phyloP scores from a whole-genome alignment of 73 alveolate genomes.

The Blepharisma japonicum region DNA sequence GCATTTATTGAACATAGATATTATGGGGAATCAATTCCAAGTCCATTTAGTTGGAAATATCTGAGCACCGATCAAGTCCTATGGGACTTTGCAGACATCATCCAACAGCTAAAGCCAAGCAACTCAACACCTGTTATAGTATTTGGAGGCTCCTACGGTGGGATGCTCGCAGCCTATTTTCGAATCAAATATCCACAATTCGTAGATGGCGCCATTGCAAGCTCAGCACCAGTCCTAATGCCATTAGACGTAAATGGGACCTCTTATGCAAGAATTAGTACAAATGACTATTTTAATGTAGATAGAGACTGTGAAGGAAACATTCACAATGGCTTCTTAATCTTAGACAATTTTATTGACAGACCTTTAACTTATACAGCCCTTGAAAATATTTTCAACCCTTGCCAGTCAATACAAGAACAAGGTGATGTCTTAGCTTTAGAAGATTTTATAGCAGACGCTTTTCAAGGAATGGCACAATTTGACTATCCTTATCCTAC shows the following conservation, averaged over 20 bases:
- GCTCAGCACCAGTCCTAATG: conserved; percentile 68
- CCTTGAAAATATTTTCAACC: not conserved
- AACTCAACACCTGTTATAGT: conserved; percentile 37
- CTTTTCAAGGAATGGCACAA: conserved; percentile 9
- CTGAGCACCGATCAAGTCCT: conserved; percentile 4
- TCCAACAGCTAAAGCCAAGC: conserved; percentile 7
- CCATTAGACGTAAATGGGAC: conserved; percentile 35
- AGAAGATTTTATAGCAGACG: conserved; percentile 20
- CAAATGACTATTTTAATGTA: not conserved
- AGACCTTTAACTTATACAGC: not conserved
- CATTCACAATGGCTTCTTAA: not conserved
- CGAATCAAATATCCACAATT: conserved; percentile 59
- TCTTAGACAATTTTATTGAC: not conserved
- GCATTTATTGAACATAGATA: conserved; percentile 65
- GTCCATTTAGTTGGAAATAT: conserved; percentile 16
- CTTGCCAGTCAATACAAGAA: conserved; percentile 33
- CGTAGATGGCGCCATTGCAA: conserved; percentile 60
- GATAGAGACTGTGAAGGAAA: not conserved
- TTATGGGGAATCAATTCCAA: conserved; percentile 65
- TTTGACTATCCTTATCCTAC: conserved; percentile 32
- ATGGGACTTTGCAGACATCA: conserved; percentile 12
- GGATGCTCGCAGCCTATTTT: conserved; percentile 69
- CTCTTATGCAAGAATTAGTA: too few relatives aligned
- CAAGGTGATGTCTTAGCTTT: not conserved
- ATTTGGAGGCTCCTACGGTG: conserved; percentile 78